Base-by-base conservation (phyloP, 495 filamentous ascomycete genomes). In the Saxophila tyrrhenica region DNA sequence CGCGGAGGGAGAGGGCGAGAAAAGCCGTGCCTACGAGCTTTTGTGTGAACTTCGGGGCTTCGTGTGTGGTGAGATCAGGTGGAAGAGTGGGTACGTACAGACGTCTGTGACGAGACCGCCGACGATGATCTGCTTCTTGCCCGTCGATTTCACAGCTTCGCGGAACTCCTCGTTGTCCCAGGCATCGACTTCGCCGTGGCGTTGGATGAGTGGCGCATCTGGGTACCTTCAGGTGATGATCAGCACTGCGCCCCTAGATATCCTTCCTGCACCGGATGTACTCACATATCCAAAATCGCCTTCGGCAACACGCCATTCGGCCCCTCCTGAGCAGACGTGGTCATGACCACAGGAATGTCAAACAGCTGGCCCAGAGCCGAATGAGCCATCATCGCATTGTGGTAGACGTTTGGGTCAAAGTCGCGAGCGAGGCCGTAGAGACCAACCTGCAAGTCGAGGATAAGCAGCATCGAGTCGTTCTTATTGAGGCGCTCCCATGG, bases 121-220 rank as follows among this genome's bases (percentile, higher is more conserved):
- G 0, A 90, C 57, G 64, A 90, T 85, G 55, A 89, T 69, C 64
- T 90, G 85, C 39, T 74, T 82, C 66, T 78, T 82, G 50, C 78
- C 78, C 1, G 81, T 76, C 2, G 82, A 81, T 38, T 67, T 64
- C 48, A 90, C 76, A 17, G 86, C 85, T 2, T 70, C 71, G 9
- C 78, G 75, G 73, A 89, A 87, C 0, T 86, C 80, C 2, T 72
- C 48, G 60, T 87, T 87, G 64, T 90, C 86, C 85, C 85, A 89
- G 2, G 86, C 86, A 58, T 89, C 75, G 58, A 89, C 85, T 61
- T 89, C 85, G 32, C 86, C 86, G 51, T 84, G 73, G 35, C 86
- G 80, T 55, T 70, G 73, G 64, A 90, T 78, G 17, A 86, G 67
- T 1, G 83, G 77, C 10, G 83, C 78, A 25, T 77, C 72, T 24